Evolutionary conservation across 2,329 filamentous ascomycete genomes (phyloP).

Genomic region (Salinomyces thailandicus): DNA sequence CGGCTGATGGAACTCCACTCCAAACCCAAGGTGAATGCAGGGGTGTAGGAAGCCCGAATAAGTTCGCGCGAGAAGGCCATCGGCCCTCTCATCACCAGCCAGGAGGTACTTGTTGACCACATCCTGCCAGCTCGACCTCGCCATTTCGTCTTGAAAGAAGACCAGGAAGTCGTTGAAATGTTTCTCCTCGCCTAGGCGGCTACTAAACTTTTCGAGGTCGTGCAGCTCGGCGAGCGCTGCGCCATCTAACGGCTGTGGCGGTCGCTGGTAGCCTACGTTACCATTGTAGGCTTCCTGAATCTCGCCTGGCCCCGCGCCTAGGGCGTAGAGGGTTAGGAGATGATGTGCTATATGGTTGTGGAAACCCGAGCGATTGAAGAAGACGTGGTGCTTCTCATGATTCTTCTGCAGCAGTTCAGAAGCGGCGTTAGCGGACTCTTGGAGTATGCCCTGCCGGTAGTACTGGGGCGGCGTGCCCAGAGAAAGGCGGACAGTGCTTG

Average conservation of each 20-base stretch:
- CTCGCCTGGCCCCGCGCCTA: slow-evolving; percentile 52
- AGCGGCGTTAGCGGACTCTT: slow-evolving; percentile 51
- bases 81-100: slow-evolving; percentile 50
- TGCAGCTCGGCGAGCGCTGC: slow-evolving; percentile 46
- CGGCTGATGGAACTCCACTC: slow-evolving; percentile 70
- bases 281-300: slow-evolving; percentile 55
- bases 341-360: slow-evolving; percentile 79
- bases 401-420: slow-evolving; percentile 67
- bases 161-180: slow-evolving; percentile 64
- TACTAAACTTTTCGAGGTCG: slow-evolving; percentile 46
- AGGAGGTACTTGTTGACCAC: slow-evolving; percentile 61
- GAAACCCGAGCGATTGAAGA: slow-evolving; percentile 64
- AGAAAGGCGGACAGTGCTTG: slow-evolving; percentile 37
- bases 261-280: slow-evolving; percentile 58
- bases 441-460: slow-evolving; percentile 35
- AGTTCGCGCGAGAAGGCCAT: slow-evolving; percentile 59
- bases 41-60: slow-evolving; percentile 66
- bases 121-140: slow-evolving; percentile 49
- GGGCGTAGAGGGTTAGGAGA: slow-evolving; percentile 63
- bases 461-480: slow-evolving; percentile 37
- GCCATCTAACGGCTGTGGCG: slow-evolving; percentile 30
- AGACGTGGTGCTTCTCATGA: slow-evolving; percentile 64
- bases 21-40: slow-evolving; percentile 72
- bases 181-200: slow-evolving; percentile 50
- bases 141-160: slow-evolving; percentile 68